These are phyloP conservation scores for Nicotiana rustica DNA, from an alignment of 305 asterid genomes.

Conservation along the genomic window DNA sequence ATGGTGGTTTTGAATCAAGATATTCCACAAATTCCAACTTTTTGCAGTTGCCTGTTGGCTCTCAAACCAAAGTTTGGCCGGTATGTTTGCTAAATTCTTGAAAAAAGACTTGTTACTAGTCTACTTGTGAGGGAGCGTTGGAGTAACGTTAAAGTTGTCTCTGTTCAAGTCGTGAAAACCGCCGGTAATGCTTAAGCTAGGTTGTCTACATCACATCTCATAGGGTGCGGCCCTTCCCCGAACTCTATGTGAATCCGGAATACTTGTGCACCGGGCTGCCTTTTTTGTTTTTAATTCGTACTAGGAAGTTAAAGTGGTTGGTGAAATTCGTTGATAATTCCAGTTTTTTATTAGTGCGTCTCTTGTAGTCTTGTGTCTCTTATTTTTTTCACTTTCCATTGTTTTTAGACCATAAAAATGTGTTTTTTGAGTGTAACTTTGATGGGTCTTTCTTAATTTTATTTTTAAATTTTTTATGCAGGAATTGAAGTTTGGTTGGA, in stretches of 20 bases:
- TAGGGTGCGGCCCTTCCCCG: too few relatives aligned
- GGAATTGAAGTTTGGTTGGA: slow-evolving; percentile 88
- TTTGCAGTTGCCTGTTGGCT: slow-evolving; percentile 47
- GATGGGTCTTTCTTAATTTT: not conserved
- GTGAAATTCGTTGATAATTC: not conserved
- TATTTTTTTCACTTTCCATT: not conserved
- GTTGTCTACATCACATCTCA: too few relatives aligned
- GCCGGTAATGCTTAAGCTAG: too few relatives aligned
- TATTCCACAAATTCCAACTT: slow-evolving; percentile 29
- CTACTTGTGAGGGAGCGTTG: not conserved
- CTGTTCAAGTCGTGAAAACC: too few relatives aligned
- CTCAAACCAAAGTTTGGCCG: slow-evolving; percentile 77
- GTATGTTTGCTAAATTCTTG: slow-evolving; percentile 42
- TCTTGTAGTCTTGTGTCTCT: not conserved
- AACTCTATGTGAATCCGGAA: too few relatives aligned
- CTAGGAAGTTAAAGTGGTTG: not conserved
- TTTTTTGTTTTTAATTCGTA: too few relatives aligned
- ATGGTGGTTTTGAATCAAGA: slow-evolving; percentile 43
- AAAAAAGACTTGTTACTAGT: not conserved
- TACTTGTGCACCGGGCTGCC: too few relatives aligned
- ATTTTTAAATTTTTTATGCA: slow-evolving; percentile 34
- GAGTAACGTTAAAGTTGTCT: too few relatives aligned
- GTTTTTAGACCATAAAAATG: too few relatives aligned
- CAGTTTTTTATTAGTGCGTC: not conserved
- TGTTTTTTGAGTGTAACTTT: not conserved